Evolutionary conservation across 169 alveolate genomes (phyloP), one percentile per base, ranked within the genome.

Genomic region (Cryptosporidium canis): DNA sequence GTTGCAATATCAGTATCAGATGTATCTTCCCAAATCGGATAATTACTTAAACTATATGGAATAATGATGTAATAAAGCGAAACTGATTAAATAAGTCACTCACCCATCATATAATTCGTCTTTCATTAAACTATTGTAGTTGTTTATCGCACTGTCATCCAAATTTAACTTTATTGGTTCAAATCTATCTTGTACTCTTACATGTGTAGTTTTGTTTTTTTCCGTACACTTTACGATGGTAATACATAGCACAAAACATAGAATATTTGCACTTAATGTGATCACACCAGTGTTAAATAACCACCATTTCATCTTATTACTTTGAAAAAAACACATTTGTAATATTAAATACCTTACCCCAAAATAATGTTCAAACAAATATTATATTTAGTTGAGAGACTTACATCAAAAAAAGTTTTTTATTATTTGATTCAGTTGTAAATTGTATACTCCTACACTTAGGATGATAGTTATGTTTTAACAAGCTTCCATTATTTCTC

Each of bases 1-100:
- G 29, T 33, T 21, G 44, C 27, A 24, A 77, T 18, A 16, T 77
- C 56, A 14, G 61, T 24, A 56, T 77, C 87, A 0, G 44, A 11
- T 29, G 58, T 33, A 58, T 77, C 72, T 44, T 77, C 87, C 87
- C 87, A 77, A 37, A 77, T 31, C 11, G 87, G 87, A 61, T 41
- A 58, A 51, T 77, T 41, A 21, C 87, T 77, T 53, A 77, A 63
- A 37, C 87, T 77, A 56, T 53, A 58, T 27, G 11, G 9, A 16
- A 66, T 37, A 21, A 33, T 1, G 41, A 3, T 37, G 27, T 66
- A 24, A 8, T 33, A 39, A 35, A 6, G 9, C 3, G 2, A 11
- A 35, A 24, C 37, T 21, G 83, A 66, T 37, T 8, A 31, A 61
- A 18, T 61, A 31, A 61, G 31, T 3, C 6, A 61, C 68, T 61